A percentile compares a stretch with the other conserved stretches of the same genome.
Evolutionary conservation across 2,329 filamentous ascomycete species (phyloP).

Genomic region (Hypoxylon sp.): DNA sequence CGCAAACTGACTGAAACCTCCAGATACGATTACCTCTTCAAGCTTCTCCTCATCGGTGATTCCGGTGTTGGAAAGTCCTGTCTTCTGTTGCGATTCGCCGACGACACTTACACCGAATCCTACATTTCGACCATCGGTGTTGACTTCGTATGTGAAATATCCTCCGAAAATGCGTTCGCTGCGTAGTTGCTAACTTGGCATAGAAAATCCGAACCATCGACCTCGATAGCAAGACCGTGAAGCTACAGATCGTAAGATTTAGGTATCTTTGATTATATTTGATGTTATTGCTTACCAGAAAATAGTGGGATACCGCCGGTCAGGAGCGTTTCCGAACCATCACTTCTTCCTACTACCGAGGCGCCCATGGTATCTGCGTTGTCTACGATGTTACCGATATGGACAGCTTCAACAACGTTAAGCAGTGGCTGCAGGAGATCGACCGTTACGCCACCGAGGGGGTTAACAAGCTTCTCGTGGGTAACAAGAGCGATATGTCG

Average conservation of each 20-base stretch:
- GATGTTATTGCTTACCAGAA: conserved; percentile 42
- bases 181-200: conserved; percentile 44
- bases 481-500: conserved; percentile 99
- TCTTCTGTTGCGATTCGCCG: conserved; percentile 95
- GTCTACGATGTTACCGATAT: conserved; percentile 99
- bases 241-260: conserved; percentile 97
- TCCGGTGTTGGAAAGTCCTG: conserved; percentile 99
- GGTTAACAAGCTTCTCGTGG: conserved; percentile 98
- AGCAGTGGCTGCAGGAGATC: conserved; percentile 99
- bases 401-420: conserved; percentile 99
- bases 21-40: conserved; percentile 99
- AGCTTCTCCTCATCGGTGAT: conserved; percentile 99
- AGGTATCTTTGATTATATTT: too few species aligned
- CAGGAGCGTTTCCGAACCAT: conserved; percentile 99
- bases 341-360: conserved; percentile 99
- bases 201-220: conserved; percentile 99
- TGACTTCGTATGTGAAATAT: conserved; percentile 82
- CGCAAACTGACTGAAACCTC: conserved; percentile 39
- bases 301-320: conserved; percentile 96
- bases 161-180: neutral
- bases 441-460: conserved; percentile 99
- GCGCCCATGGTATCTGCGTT: conserved; percentile 98
- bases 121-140: conserved; percentile 99
- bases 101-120: conserved; percentile 98
- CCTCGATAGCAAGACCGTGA: conserved; percentile 99